Evolutionary conservation across 148 eudicot genomes (phyloP).

Genomic region (Rhododendron williamsianum): DNA sequence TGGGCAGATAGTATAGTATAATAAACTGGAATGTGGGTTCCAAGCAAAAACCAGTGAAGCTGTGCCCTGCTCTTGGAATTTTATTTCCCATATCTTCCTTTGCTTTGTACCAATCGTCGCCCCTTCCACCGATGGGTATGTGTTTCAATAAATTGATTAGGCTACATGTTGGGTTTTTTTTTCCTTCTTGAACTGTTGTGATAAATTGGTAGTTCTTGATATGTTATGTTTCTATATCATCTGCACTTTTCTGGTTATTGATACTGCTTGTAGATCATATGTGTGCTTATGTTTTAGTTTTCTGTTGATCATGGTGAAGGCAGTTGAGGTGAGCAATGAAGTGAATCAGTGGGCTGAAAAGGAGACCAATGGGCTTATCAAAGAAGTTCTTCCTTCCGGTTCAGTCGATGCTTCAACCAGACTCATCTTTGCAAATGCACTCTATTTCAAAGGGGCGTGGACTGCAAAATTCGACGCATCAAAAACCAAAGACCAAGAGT

Average conservation of each 20-base stretch:
- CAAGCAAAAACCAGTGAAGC: neutral
- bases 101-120: neutral
- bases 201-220: neutral
- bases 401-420: slow-evolving; percentile 56
- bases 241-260: neutral
- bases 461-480: slow-evolving; percentile 57
- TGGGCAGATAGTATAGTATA: neutral
- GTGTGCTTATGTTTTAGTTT: slow-evolving; percentile 1
- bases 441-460: slow-evolving; percentile 95
- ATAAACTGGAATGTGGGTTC: neutral
- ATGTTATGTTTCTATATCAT: too few relatives aligned
- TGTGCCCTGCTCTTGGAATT: neutral
- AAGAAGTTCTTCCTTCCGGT: slow-evolving; percentile 72
- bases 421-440: slow-evolving; percentile 76
- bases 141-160: neutral
- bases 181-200: neutral
- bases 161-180: neutral
- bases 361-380: slow-evolving; percentile 76
- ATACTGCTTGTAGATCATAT: neutral
- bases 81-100: neutral
- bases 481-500: slow-evolving; percentile 49
- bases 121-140: neutral
- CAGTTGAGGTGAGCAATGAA: slow-evolving; percentile 48
- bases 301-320: slow-evolving; percentile 37
- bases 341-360: slow-evolving; percentile 86